phyloP scores from a whole-genome alignment of 768 basidiomycete genomes.

The Agaricus blazei region DNA sequence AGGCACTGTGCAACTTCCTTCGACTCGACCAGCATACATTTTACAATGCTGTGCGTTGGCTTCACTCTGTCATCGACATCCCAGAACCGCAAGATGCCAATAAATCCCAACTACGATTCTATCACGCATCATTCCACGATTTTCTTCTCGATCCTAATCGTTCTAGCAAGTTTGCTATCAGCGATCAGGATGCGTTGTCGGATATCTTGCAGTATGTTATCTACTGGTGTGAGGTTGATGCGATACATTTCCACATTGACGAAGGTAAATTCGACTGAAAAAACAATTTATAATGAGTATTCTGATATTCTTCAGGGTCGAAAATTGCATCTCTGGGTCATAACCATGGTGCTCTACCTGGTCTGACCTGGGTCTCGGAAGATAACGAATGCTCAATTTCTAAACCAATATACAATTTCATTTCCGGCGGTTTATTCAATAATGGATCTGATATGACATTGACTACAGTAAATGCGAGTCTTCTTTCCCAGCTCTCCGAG shows the following conservation, averaged over 20 bases:
- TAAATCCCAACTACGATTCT: background rate
- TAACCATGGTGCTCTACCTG: no score
- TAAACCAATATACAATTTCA: no score
- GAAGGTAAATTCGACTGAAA: background rate
- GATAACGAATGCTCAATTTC: no score
- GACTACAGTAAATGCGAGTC: no score
- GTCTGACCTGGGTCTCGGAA: no score
- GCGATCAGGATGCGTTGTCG: background rate
- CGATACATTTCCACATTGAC: background rate
- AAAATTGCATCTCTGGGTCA: no score
- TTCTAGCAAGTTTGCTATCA: background rate
- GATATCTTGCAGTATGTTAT: background rate
- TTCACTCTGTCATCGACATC: background rate
- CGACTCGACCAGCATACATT: background rate
- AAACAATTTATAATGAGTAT: background rate
- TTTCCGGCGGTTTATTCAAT: no score
- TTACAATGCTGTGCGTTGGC: background rate
- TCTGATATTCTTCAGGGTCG: background rate
- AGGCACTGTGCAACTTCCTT: background rate
- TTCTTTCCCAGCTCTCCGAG: no score
- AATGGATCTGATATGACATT: no score
- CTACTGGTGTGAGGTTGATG: background rate
- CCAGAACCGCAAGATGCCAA: background rate
- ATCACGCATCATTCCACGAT: slow-evolving; percentile 5
- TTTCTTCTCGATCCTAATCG: background rate